Percentiles rank a stretch among this genome's conserved stretches.
phyloP scores from a whole-genome alignment of 2,329 filamentous ascomycete genomes.

The Exophiala sp. region DNA sequence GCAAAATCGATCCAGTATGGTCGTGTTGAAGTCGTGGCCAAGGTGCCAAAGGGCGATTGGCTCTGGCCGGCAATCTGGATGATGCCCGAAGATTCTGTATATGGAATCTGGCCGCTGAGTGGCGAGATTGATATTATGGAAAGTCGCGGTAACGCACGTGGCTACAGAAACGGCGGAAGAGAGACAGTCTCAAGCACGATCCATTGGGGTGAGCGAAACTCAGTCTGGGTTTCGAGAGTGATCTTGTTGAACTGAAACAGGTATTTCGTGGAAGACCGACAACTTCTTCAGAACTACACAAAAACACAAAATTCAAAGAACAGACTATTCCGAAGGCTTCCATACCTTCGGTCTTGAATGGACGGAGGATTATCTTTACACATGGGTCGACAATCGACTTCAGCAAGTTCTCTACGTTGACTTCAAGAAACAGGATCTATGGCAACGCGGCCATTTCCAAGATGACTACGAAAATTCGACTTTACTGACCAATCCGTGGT shows the following conservation, averaged over 20 bases:
- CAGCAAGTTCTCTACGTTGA: constrained; percentile 26
- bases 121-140: constrained; percentile 56
- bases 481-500: constrained; percentile 46
- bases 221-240: constrained; percentile 6
- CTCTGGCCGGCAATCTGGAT: constrained; percentile 54
- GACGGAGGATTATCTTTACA: constrained; percentile 52
- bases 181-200: constrained; percentile 45
- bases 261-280: constrained; percentile 18
- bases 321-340: constrained; percentile 34
- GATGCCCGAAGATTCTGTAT: constrained; percentile 48
- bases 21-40: constrained; percentile 53
- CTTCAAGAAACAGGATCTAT: constrained; percentile 35
- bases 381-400: constrained; percentile 45
- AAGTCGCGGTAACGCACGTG: constrained; percentile 45
- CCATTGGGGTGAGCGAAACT: constrained; percentile 43
- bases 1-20: constrained; percentile 50
- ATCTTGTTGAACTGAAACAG: constrained; percentile 9
- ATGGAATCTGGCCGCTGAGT: constrained; percentile 51
- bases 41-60: constrained; percentile 54
- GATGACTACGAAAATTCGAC: constrained; percentile 42
- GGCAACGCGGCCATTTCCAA: constrained; percentile 42
- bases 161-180: constrained; percentile 40
- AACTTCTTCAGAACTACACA: constrained; percentile 32
- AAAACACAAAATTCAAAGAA: constrained; percentile 30
- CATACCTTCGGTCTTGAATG: constrained; percentile 56